These are phyloP conservation scores for Hippophae gyantsensis DNA, from an alignment of 306 rosid species.

Conservation along the genomic window DNA sequence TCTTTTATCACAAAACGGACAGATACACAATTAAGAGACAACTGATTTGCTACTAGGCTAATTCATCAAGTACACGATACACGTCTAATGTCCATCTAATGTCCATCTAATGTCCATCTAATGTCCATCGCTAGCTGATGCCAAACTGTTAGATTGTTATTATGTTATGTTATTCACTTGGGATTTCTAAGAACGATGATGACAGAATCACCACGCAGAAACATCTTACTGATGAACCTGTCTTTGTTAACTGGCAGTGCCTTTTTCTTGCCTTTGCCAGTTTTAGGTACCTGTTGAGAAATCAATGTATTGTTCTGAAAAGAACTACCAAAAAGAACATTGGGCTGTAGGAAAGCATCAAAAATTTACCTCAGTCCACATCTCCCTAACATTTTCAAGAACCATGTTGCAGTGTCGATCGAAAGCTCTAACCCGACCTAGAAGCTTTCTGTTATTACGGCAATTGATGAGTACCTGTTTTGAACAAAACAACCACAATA, in stretches of 20 bases:
- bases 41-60: no score
- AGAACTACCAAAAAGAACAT: not conserved
- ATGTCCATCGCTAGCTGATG: no score
- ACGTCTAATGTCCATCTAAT: no score
- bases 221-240: slow-evolving; percentile 88
- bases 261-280: slow-evolving; percentile 88
- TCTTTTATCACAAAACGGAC: no score
- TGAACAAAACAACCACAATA: not conserved
- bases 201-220: slow-evolving; percentile 81
- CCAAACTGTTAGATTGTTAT: no score
- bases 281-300: slow-evolving; percentile 55
- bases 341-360: not conserved
- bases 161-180: slow-evolving; percentile 26
- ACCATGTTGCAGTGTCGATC: slow-evolving; percentile 97
- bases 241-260: slow-evolving; percentile 90
- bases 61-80: no score
- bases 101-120: no score
- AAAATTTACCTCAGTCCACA: slow-evolving; percentile 87
- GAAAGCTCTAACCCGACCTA: slow-evolving; percentile 87
- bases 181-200: slow-evolving; percentile 91
- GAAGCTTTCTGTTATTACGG: slow-evolving; percentile 77
- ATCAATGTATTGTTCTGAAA: not conserved
- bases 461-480: slow-evolving; percentile 78
- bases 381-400: slow-evolving; percentile 89
- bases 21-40: no score